Evolutionary conservation across 805 yeast species (phyloP).

Genomic region (Isabelozyma rhagii): DNA sequence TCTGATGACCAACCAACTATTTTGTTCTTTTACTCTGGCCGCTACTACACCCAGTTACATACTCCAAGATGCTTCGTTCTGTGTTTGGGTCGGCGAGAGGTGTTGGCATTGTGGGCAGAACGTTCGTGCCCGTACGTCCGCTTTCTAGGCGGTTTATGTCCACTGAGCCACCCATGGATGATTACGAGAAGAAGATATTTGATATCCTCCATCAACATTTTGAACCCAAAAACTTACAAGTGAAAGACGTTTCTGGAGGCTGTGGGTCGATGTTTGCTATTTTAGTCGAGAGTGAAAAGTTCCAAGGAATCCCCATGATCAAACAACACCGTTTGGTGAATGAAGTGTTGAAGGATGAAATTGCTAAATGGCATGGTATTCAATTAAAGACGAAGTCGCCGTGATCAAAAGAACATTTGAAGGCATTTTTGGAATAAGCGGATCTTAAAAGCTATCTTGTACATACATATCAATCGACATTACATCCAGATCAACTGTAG

Average conservation of each 20-base stretch:
- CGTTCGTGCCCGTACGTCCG: background rate
- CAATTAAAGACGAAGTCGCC: constrained; percentile 71
- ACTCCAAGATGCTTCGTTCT: background rate
- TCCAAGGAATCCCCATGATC: constrained; percentile 78
- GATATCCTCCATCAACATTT: constrained; percentile 53
- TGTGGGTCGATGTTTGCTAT: constrained; percentile 99
- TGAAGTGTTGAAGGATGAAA: constrained; percentile 75
- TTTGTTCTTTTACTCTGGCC: background rate
- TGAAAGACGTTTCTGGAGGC: constrained; percentile 84
- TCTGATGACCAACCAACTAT: background rate
- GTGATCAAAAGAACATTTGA: background rate
- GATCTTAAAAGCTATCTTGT: no score
- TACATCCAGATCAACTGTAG: no score
- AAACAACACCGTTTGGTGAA: constrained; percentile 93
- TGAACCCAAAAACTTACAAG: constrained; percentile 60
- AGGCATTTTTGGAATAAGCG: no score
- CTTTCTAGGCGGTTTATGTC: background rate
- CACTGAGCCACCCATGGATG: constrained; percentile 36
- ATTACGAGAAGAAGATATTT: constrained; percentile 63
- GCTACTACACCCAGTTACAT: background rate
- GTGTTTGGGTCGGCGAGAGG: background rate
- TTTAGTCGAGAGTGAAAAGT: constrained; percentile 63
- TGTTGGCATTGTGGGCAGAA: background rate
- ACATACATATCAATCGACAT: no score
- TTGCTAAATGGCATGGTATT: constrained; percentile 90